phyloP scores from a whole-genome alignment of 2,329 filamentous ascomycete species.

The Dothiorella sarmentorum region DNA sequence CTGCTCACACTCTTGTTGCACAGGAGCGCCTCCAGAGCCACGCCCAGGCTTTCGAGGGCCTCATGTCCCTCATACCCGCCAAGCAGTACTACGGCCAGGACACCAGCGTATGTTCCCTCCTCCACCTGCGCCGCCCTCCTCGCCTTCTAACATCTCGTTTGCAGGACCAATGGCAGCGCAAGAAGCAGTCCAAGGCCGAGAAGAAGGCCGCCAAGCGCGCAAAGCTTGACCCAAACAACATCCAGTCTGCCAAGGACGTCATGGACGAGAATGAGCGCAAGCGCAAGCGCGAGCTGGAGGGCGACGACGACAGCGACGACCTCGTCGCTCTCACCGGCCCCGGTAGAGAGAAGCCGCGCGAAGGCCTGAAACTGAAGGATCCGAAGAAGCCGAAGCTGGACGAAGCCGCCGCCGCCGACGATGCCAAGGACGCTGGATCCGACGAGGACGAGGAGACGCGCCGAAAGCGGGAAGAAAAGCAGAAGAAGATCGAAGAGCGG shows the following conservation, averaged over 20 bases:
- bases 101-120: constrained; percentile 63
- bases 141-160: constrained; percentile 11
- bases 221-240: constrained; percentile 87
- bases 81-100: constrained; percentile 90
- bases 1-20: constrained; percentile 27
- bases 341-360: constrained; percentile 36
- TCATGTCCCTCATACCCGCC: constrained; percentile 83
- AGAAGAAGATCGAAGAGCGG: constrained; percentile 44
- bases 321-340: constrained; percentile 35
- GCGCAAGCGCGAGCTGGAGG: constrained; percentile 66
- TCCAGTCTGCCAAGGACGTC: constrained; percentile 88
- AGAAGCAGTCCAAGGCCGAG: constrained; percentile 93
- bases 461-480: constrained; percentile 42
- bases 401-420: constrained; percentile 22
- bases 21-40: constrained; percentile 54
- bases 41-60: constrained; percentile 77
- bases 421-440: constrained; percentile 21
- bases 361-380: constrained; percentile 35
- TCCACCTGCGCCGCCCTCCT: constrained; percentile 5
- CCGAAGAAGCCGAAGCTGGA: constrained; percentile 43
- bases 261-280: constrained; percentile 82
- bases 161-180: constrained; percentile 89
- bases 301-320: constrained; percentile 42
- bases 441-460: constrained; percentile 36
- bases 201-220: constrained; percentile 77